Conservation (phyloP, 192 early-diverging fungal species). For the Entomortierella parvispora region DNA sequence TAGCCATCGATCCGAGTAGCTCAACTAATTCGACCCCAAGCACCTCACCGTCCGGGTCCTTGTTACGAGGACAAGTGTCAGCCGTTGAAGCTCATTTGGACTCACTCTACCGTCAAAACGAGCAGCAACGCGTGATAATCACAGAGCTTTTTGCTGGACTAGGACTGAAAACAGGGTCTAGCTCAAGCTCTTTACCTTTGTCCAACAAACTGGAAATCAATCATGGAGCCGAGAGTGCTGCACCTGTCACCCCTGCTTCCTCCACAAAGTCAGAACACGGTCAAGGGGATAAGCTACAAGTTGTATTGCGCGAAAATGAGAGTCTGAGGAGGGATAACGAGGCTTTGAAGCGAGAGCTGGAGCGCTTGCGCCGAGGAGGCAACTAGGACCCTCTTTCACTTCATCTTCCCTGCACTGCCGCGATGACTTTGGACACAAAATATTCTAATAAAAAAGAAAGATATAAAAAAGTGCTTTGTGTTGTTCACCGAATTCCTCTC, state of each 20-base stretch:
- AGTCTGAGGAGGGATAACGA: constrained; percentile 50
- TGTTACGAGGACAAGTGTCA: constrained; percentile 44
- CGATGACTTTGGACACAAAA: too few relatives aligned
- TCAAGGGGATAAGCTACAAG: constrained; percentile 44
- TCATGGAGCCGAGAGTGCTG: neutral
- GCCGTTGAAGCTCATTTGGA: constrained; percentile 46
- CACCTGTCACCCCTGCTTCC: neutral
- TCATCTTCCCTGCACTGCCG: too few relatives aligned
- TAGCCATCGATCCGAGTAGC: constrained; percentile 11
- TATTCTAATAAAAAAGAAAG: too few relatives aligned
- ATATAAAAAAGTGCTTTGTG: too few relatives aligned
- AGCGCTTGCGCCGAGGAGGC: constrained; percentile 8
- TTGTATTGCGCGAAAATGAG: constrained; percentile 40
- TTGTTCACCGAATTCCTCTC: too few relatives aligned
- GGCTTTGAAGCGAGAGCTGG: constrained; percentile 35
- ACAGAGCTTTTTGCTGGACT: constrained; percentile 33
- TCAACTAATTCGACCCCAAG: constrained; percentile 41
- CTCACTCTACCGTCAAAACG: constrained; percentile 53
- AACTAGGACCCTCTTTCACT: too few relatives aligned
- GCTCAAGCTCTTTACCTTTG: neutral
- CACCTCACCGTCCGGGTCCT: constrained; percentile 43
- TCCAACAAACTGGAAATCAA: neutral
- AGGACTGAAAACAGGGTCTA: constrained; percentile 7
- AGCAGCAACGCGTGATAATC: constrained; percentile 47
- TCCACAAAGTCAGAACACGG: neutral